A percentile compares a stretch with the other conserved stretches of the same genome.
Evolutionary conservation across 257 asterid genomes (phyloP).

Genomic region (Verbascum thapsus): DNA sequence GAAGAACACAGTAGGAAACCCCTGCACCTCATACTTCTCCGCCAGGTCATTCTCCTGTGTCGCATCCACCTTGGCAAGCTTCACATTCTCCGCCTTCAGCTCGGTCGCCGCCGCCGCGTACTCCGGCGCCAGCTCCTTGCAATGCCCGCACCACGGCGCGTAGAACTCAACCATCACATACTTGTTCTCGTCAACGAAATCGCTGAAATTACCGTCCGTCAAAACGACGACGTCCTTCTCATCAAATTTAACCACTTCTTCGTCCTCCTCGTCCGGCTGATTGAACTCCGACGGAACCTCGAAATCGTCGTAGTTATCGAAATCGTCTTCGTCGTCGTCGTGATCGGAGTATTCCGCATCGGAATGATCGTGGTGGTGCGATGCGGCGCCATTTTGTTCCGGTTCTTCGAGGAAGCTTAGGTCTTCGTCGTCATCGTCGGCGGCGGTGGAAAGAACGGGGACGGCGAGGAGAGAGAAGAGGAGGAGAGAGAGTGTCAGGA

Average conservation of each 20-base stretch:
- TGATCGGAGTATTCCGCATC: conserved; percentile 45
- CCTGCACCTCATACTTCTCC: conserved; percentile 80
- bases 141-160: conserved; percentile 99
- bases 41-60: too few species aligned
- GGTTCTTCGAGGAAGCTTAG: conserved; percentile 56
- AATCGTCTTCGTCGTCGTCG: conserved; percentile 52
- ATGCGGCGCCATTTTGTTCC: conserved; percentile 31
- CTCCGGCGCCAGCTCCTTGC: conserved; percentile 86
- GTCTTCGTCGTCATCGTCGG: conserved; percentile 54
- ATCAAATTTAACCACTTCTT: conserved; percentile 44
- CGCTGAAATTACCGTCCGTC: conserved; percentile 73
- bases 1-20: conserved; percentile 77
- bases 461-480: conserved; percentile 34
- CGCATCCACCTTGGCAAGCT: conserved; percentile 90
- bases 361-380: conserved; percentile 37
- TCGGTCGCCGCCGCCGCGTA: conserved; percentile 97
- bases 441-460: conserved; percentile 29
- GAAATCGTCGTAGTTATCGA: conserved; percentile 52
- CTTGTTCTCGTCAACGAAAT: conserved; percentile 61
- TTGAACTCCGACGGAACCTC: conserved; percentile 45
- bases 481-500: conserved; percentile 33
- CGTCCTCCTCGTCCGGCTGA: conserved; percentile 38
- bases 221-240: conserved; percentile 81
- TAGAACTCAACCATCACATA: conserved; percentile 94
- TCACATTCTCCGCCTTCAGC: conserved; percentile 60